Evolutionary conservation across 805 yeast genomes (phyloP).

Genomic region (Metschnikowia baotianmanensis): DNA sequence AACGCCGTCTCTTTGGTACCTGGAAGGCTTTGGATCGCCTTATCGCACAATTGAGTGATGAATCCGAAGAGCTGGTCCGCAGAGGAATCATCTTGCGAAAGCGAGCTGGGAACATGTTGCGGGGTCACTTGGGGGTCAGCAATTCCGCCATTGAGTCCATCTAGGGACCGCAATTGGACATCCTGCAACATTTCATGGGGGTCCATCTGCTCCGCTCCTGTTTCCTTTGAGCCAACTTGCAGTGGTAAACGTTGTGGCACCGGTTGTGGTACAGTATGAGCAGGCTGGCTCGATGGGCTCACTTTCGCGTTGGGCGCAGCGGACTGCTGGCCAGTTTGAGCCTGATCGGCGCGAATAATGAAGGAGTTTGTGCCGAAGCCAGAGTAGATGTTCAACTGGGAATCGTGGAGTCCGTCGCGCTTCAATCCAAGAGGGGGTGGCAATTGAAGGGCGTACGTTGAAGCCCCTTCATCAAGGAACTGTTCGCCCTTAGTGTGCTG

Average conservation of each 20-base stretch:
- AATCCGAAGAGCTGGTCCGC: constrained; percentile 39
- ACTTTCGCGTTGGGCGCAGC: constrained; percentile 1
- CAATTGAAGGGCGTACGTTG: constrained; percentile 67
- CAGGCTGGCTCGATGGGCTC: constrained; percentile 4
- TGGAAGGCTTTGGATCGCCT: constrained; percentile 35
- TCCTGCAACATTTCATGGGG: not conserved
- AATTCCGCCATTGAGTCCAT: constrained; percentile 2
- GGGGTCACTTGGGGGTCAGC: constrained; percentile 8
- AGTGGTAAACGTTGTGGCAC: constrained; percentile 23
- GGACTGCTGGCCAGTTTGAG: constrained; percentile 13
- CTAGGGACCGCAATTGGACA: constrained; percentile 3
- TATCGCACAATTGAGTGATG: constrained; percentile 43
- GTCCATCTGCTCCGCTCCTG: not conserved
- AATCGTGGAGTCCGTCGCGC: constrained; percentile 69
- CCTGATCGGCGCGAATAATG: constrained; percentile 21
- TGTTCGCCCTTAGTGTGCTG: constrained; percentile 65
- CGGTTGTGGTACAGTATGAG: constrained; percentile 4
- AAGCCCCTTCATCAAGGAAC: constrained; percentile 63
- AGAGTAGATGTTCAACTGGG: constrained; percentile 78
- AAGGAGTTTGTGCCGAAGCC: constrained; percentile 43
- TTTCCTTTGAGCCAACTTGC: constrained; percentile 13
- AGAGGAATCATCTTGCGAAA: constrained; percentile 22
- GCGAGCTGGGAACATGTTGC: constrained; percentile 8
- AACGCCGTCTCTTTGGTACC: constrained; percentile 47
- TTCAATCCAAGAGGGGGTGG: constrained; percentile 88